phyloP scores from a whole-genome alignment of 148 eudicot species.

The Rhododendron ovatum region DNA sequence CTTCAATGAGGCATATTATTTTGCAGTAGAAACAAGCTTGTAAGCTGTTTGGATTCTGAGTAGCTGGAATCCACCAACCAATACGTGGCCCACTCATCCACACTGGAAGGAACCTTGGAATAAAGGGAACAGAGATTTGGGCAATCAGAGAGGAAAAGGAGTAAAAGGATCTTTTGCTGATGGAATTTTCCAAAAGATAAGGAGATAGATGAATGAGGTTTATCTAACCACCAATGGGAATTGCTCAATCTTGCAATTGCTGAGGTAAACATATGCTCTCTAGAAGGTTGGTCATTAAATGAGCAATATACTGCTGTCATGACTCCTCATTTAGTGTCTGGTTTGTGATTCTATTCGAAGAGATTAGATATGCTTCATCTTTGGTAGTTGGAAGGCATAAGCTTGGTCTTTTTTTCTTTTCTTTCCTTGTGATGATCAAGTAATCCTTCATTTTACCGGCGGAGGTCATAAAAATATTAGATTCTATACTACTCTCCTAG shows the following conservation, averaged over 20 bases:
- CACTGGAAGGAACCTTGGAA: constrained; percentile 11
- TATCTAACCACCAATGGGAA: constrained; percentile 5
- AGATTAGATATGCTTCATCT: constrained; percentile 16
- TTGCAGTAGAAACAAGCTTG: neutral
- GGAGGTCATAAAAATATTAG: neutral
- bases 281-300: neutral
- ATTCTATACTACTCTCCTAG: too few species aligned
- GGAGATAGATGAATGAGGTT: constrained; percentile 16
- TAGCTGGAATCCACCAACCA: neutral
- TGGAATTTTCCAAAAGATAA: constrained; percentile 32
- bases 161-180: constrained; percentile 9
- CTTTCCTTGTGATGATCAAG: neutral
- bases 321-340: neutral
- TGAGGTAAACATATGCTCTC: constrained; percentile 2
- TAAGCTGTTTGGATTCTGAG: neutral
- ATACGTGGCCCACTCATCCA: constrained; percentile 1
- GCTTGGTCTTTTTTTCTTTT: neutral
- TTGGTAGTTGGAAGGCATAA: constrained; percentile 1
- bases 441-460: neutral
- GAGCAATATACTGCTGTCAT: neutral
- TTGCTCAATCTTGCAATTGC: neutral
- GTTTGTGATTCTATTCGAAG: neutral
- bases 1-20: neutral
- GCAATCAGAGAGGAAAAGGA: constrained; percentile 6
- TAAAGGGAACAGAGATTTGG: constrained; percentile 11